These are phyloP conservation scores for Pseudozyma pruni DNA, from an alignment of 1,284 basidiomycete genomes.

Conservation along the genomic window DNA sequence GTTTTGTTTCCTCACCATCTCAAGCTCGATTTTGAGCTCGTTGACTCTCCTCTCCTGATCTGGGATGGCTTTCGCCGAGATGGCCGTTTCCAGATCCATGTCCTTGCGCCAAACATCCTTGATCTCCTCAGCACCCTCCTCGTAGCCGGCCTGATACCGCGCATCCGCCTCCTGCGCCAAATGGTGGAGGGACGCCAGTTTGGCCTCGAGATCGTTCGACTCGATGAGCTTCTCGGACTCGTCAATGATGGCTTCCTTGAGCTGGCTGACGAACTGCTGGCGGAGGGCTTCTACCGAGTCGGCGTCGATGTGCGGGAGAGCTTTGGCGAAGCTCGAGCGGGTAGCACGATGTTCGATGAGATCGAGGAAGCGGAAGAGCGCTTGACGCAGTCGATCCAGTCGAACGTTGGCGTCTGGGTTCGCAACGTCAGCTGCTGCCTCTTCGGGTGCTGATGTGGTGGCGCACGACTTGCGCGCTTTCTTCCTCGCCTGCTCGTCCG, in stretches of 20 bases:
- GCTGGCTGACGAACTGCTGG: slow-evolving; percentile 50
- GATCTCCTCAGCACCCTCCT: slow-evolving; percentile 27
- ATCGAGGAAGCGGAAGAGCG: slow-evolving; percentile 55
- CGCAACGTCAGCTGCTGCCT: not conserved
- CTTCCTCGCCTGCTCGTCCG: slow-evolving; percentile 10
- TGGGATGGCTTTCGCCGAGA: slow-evolving; percentile 52
- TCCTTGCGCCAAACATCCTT: slow-evolving; percentile 61
- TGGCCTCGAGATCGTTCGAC: slow-evolving; percentile 47
- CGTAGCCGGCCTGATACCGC: slow-evolving; percentile 36
- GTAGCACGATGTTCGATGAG: slow-evolving; percentile 57
- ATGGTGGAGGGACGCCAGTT: slow-evolving; percentile 49
- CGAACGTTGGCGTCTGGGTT: slow-evolving; percentile 36
- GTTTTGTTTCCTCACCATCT: slow-evolving; percentile 26
- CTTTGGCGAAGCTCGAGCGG: slow-evolving; percentile 41
- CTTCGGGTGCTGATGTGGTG: not conserved
- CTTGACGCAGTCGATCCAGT: slow-evolving; percentile 52
- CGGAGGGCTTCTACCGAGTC: slow-evolving; percentile 49
- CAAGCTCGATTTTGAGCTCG: slow-evolving; percentile 32
- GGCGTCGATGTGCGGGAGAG: slow-evolving; percentile 45
- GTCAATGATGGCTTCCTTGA: slow-evolving; percentile 53
- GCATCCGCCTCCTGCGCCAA: slow-evolving; percentile 56
- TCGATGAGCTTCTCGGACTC: slow-evolving; percentile 52
- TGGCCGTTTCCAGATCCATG: slow-evolving; percentile 53
- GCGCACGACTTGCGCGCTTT: slow-evolving; percentile 19
- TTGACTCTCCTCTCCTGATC: slow-evolving; percentile 46